Evolutionary conservation across 2,329 filamentous ascomycete species (phyloP), one percentile per base, ranked within the genome.

Genomic region (Fusarium tanahbumbuense): DNA sequence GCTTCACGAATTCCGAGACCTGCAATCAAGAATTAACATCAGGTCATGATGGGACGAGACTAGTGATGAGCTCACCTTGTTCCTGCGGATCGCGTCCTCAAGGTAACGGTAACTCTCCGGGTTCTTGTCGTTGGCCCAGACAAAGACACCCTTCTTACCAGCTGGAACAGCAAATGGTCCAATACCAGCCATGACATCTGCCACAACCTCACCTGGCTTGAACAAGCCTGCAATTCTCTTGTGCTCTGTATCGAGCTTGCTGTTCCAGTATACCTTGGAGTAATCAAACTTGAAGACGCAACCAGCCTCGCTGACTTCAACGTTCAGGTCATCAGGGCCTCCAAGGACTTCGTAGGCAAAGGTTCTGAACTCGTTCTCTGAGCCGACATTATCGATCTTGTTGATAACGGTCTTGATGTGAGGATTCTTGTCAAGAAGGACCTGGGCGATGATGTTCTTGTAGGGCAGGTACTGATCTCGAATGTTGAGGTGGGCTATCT

Each of bases 181-280:
- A 52, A 99, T 94, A 45, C 96, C 96, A 1, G 94, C 95, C 95
- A 98, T 99, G 70, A 98, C 92, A 80, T 99, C 96, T 82, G 92
- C 96, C 3, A 98, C 92, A 6, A 94, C 94, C 76, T 98, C 92
- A 41, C 96, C 94, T 9, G 92, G 89, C 59, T 88, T 83, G 83
- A 98, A 98, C 57, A 91, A 82, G 55, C 86, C 83, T 63, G 95
- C 89, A 18, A 98, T 84, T 5, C 96, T 87, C 70, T 91, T 89
- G 81, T 99, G 96, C 81, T 99, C 96, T 1, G 90, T 92, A 75
- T 97, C 91, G 16, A 99, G 88, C 72, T 95, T 90, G 76, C 90
- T 94, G 81, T 99, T 99, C 95, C 95, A 99, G 85, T 99, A 99
- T 6, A 99, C 96, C 74, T 97, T 97, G 67, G 92, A 89, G 80